phyloP scores from a whole-genome alignment of 2,329 filamentous ascomycete genomes.

The Arthrobotrys megalospora region DNA sequence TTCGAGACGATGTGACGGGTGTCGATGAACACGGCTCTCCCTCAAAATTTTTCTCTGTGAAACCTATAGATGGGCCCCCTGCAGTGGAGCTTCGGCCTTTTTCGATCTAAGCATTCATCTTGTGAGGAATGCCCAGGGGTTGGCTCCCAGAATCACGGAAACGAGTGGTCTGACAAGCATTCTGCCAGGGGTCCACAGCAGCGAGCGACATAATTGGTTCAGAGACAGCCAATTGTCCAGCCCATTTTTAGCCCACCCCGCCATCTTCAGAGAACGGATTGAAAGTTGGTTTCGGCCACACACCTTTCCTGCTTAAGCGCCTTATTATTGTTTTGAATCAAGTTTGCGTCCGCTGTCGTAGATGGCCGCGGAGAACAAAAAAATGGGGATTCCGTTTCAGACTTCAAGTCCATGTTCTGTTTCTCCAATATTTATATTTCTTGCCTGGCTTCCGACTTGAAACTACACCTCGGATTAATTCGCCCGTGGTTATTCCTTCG shows the following conservation, averaged over 20 bases:
- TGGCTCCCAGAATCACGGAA: conserved; percentile 33
- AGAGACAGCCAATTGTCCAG: conserved; percentile 8
- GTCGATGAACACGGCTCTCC: not conserved
- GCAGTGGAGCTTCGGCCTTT: conserved; percentile 11
- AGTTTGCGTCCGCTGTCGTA: conserved; percentile 22
- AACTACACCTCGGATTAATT: conserved; percentile 30
- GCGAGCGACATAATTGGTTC: conserved; percentile 27
- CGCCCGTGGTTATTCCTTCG: conserved; percentile 17
- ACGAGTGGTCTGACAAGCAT: conserved; percentile 45
- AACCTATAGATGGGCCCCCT: conserved; percentile 22
- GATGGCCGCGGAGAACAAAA: conserved; percentile 16
- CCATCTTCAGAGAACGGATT: conserved; percentile 24
- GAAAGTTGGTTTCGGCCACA: conserved; percentile 40
- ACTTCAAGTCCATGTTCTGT: conserved; percentile 6
- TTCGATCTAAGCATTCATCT: not conserved
- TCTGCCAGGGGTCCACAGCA: conserved; percentile 18
- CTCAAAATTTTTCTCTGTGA: conserved; percentile 5
- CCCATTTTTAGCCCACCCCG: conserved; percentile 37
- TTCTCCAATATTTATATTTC: conserved; percentile 42
- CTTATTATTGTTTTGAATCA: conserved; percentile 34
- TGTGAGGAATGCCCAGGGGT: conserved; percentile 28
- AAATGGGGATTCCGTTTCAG: conserved; percentile 33
- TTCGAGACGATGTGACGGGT: conserved; percentile 1
- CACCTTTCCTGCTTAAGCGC: conserved; percentile 47
- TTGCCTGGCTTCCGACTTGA: conserved; percentile 28